Percentiles rank a stretch among this genome's conserved stretches.
These are phyloP conservation scores for Discostella pseudostelligera DNA, from an alignment of 108 stramenopile genomes.

Conservation along the genomic window DNA sequence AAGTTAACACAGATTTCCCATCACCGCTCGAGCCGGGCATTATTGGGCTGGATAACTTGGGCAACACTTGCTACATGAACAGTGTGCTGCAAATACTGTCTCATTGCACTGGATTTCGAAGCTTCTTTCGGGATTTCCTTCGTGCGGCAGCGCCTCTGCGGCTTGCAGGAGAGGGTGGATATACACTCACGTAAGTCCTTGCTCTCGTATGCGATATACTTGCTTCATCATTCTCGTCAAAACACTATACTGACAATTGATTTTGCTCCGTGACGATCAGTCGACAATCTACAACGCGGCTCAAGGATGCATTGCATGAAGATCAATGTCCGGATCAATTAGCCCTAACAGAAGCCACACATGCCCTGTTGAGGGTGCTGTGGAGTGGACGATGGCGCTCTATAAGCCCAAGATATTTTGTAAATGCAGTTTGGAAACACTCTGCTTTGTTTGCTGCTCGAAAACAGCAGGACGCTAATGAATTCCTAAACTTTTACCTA, in stretches of 20 bases:
- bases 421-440: constrained; percentile 54
- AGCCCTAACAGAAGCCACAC: constrained; percentile 48
- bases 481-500: constrained; percentile 60
- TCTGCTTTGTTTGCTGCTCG: constrained; percentile 57
- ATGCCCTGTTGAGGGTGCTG: constrained; percentile 44
- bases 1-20: neutral
- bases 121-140: constrained; percentile 40
- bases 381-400: constrained; percentile 47
- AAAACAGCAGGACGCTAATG: constrained; percentile 78
- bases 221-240: constrained; percentile 5
- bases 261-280: neutral
- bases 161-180: constrained; percentile 34
- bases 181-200: constrained; percentile 1
- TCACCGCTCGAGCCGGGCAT: constrained; percentile 41
- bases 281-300: constrained; percentile 33
- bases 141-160: constrained; percentile 34
- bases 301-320: constrained; percentile 35
- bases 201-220: neutral
- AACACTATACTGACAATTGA: neutral
- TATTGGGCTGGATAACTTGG: constrained; percentile 79
- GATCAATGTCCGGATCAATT: constrained; percentile 38
- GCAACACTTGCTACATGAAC: constrained; percentile 90
- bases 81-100: constrained; percentile 69
- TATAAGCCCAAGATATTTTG: constrained; percentile 46
- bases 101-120: constrained; percentile 45